Percentiles rank a stretch among this genome's conserved stretches.
Evolutionary conservation across 495 filamentous ascomycete species (phyloP).

Genomic region (Coniosporium apollinis): DNA sequence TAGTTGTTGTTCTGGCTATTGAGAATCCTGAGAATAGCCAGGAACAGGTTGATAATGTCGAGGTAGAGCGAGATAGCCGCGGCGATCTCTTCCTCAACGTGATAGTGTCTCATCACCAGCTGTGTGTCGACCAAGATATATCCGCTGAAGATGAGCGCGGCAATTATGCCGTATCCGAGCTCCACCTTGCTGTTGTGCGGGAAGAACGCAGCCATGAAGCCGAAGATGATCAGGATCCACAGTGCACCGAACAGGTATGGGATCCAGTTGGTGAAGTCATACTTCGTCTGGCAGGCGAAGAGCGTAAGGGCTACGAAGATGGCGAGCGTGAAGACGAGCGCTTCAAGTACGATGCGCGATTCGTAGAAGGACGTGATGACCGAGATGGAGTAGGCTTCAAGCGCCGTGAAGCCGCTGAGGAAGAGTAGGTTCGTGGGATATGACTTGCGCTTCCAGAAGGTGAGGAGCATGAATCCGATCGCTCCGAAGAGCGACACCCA

Average conservation of each 20-base stretch:
- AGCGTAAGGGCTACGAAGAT: slow-evolving; percentile 87
- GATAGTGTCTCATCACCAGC: slow-evolving; percentile 83
- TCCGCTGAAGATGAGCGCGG: slow-evolving; percentile 74
- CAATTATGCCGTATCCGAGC: slow-evolving; percentile 63
- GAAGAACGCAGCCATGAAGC: slow-evolving; percentile 78
- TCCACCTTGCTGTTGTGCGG: slow-evolving; percentile 61
- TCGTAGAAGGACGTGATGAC: slow-evolving; percentile 84
- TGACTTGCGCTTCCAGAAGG: slow-evolving; percentile 95
- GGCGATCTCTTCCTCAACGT: slow-evolving; percentile 97
- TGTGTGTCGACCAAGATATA: slow-evolving; percentile 97
- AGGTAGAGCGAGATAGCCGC: slow-evolving; percentile 90
- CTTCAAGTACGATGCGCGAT: slow-evolving; percentile 66
- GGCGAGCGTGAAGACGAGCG: slow-evolving; percentile 74
- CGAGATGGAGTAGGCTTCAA: slow-evolving; percentile 87
- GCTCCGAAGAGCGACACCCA: slow-evolving; percentile 68
- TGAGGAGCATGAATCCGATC: slow-evolving; percentile 67
- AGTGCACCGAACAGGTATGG: slow-evolving; percentile 84
- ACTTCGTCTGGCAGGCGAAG: slow-evolving; percentile 95
- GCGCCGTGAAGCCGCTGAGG: slow-evolving; percentile 73
- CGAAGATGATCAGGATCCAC: slow-evolving; percentile 81
- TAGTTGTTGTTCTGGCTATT: slow-evolving; percentile 79
- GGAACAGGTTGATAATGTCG: slow-evolving; percentile 92
- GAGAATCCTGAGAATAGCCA: slow-evolving; percentile 78
- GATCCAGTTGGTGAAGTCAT: slow-evolving; percentile 94
- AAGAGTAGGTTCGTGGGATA: slow-evolving; percentile 93